A percentile compares a stretch with the other conserved stretches of the same genome.
Conservation (phyloP, 2,329 filamentous ascomycete species). For the Lasiodiplodia sp. region DNA sequence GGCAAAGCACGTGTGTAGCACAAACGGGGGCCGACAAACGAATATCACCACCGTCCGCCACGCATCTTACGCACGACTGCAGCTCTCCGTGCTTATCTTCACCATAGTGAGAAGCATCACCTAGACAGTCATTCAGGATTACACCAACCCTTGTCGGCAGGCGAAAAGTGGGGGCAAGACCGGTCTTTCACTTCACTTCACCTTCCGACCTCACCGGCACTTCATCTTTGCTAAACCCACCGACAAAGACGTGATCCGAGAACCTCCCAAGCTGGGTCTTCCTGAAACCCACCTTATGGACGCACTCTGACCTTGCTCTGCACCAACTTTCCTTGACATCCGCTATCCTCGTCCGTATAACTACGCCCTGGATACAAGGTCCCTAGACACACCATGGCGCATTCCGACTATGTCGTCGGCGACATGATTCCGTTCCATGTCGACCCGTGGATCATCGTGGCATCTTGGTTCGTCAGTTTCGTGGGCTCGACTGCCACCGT, state of each 20-base stretch:
- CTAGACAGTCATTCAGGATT: neutral
- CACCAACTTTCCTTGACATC: neutral
- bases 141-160: neutral
- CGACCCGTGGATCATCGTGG: constrained; percentile 61
- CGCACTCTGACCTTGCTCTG: neutral
- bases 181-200: neutral
- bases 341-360: neutral
- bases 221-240: neutral
- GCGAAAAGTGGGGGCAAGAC: neutral
- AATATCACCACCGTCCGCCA: constrained; percentile 7
- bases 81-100: neutral
- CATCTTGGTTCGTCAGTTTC: constrained; percentile 74
- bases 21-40: constrained; percentile 1
- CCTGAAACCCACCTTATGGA: constrained; percentile 12
- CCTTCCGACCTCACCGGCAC: neutral
- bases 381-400: neutral
- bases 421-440: constrained; percentile 51
- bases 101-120: neutral
- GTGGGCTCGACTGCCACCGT: constrained; percentile 80
- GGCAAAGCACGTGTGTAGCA: constrained; percentile 13
- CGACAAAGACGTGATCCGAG: neutral
- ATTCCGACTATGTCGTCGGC: constrained; percentile 42
- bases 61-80: neutral
- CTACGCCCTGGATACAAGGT: neutral
- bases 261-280: neutral